These are phyloP conservation scores for Polytrichum formosum DNA, from an alignment of 225 moss, liverwort and hornwort species.

Conservation along the genomic window DNA sequence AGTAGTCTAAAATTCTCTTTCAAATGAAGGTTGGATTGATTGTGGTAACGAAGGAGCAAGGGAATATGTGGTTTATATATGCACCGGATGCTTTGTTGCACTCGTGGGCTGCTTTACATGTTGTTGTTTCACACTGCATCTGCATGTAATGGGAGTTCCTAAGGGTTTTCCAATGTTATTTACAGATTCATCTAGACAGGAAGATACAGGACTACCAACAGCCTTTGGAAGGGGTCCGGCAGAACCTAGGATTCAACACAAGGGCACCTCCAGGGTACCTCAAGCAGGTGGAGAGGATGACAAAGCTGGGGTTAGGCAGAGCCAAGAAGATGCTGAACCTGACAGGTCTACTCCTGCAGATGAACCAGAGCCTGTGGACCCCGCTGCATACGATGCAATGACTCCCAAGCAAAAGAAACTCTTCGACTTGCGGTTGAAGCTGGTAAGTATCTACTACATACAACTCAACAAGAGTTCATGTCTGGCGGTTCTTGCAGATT, in stretches of 20 bases:
- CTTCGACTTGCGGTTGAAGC: conserved; percentile 83
- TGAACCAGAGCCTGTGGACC: conserved; percentile 44
- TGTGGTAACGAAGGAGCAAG: too few species aligned
- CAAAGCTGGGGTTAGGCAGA: conserved; percentile 4
- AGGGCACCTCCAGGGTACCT: conserved; percentile 12
- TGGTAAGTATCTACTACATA: conserved; percentile 38
- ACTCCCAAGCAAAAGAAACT: conserved; percentile 81
- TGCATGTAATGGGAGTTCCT: too few species aligned
- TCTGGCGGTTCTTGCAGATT: too few species aligned
- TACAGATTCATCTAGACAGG: conserved; percentile 12
- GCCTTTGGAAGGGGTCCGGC: conserved; percentile 43
- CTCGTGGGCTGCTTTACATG: too few species aligned
- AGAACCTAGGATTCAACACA: conserved; percentile 39
- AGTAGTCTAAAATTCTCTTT: too few species aligned
- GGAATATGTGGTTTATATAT: too few species aligned
- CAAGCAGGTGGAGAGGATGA: conserved; percentile 23
- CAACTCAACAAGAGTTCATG: too few species aligned
- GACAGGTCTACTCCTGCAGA: conserved; percentile 18
- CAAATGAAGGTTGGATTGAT: too few species aligned
- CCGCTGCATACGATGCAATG: conserved; percentile 70
- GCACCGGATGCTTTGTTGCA: too few species aligned
- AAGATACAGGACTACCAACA: conserved; percentile 38
- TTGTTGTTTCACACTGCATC: too few species aligned
- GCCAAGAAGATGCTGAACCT: conserved; percentile 19
- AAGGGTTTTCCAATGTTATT: too few species aligned